Evolutionary conservation across 345 rosid species (phyloP).

Genomic region (Aquilaria malaccensis): DNA sequence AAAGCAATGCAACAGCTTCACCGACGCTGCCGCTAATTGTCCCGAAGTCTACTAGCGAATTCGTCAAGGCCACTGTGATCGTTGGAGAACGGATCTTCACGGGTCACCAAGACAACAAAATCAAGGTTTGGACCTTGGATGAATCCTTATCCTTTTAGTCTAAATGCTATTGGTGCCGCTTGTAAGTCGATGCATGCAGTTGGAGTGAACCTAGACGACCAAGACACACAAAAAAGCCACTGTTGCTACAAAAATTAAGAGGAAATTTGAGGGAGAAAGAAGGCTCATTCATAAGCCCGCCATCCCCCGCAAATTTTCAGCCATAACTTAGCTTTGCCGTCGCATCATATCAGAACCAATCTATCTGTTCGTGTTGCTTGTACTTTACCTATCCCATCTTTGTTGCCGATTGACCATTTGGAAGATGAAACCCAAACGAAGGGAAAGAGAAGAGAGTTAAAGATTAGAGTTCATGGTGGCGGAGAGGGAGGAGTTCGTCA

Average conservation of each 20-base stretch:
- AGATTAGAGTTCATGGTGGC: background rate
- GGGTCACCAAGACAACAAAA: too few species aligned
- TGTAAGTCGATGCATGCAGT: too few species aligned
- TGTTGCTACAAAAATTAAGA: too few species aligned
- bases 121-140: too few species aligned
- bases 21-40: slow-evolving; percentile 25
- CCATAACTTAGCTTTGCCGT: slow-evolving; percentile 77
- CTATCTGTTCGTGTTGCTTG: slow-evolving; percentile 71
- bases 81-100: slow-evolving; percentile 38
- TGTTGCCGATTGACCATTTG: too few species aligned
- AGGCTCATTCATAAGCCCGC: slow-evolving; percentile 25
- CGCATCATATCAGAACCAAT: slow-evolving; percentile 58
- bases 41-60: slow-evolving; percentile 42
- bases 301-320: slow-evolving; percentile 95
- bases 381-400: slow-evolving; percentile 20
- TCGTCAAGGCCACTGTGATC: slow-evolving; percentile 58
- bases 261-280: too few species aligned
- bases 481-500: too few species aligned
- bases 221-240: too few species aligned
- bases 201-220: too few species aligned
- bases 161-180: too few species aligned
- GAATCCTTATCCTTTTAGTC: too few species aligned
- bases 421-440: slow-evolving; percentile 40
- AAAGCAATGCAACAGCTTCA: slow-evolving; percentile 5
- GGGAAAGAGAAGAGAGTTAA: slow-evolving; percentile 32